phyloP scores from a whole-genome alignment of 352 stramenopile species.

The Phytopythium sindhum region DNA sequence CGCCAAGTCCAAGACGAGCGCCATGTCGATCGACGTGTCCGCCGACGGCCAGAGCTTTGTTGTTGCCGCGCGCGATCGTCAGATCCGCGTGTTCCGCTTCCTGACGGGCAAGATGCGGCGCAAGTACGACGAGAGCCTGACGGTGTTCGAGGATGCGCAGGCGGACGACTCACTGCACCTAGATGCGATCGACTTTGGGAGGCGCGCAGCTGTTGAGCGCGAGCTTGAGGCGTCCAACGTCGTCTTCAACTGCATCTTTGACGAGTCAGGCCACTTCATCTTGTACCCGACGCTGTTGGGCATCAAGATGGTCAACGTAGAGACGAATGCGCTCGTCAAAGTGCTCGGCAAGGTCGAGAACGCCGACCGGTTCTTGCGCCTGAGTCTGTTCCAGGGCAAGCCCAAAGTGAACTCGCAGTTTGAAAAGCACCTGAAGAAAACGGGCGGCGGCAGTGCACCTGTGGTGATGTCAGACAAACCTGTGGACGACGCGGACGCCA shows the following conservation, averaged over 20 bases:
- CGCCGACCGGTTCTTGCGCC: slow-evolving; percentile 92
- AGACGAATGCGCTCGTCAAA: slow-evolving; percentile 90
- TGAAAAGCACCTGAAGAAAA: slow-evolving; percentile 66
- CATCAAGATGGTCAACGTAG: slow-evolving; percentile 96
- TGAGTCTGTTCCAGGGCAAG: slow-evolving; percentile 94
- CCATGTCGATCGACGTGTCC: slow-evolving; percentile 75
- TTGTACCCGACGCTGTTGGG: slow-evolving; percentile 95
- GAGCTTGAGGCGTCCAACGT: slow-evolving; percentile 52
- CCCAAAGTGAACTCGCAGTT: slow-evolving; percentile 97
- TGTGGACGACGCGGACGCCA: slow-evolving; percentile 17
- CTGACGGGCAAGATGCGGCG: slow-evolving; percentile 83
- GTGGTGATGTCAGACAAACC: slow-evolving; percentile 61
- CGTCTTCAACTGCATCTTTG: slow-evolving; percentile 91
- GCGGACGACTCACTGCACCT: slow-evolving; percentile 70
- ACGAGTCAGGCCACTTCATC: slow-evolving; percentile 95
- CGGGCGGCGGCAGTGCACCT: slow-evolving; percentile 47
- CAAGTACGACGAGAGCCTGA: slow-evolving; percentile 88
- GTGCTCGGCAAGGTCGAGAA: slow-evolving; percentile 96
- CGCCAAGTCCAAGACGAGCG: slow-evolving; percentile 89
- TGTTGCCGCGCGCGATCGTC: slow-evolving; percentile 81
- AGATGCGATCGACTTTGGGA: slow-evolving; percentile 86
- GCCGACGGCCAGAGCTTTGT: slow-evolving; percentile 76
- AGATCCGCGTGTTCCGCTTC: slow-evolving; percentile 91
- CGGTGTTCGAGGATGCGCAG: slow-evolving; percentile 87
- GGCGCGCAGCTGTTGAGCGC: slow-evolving; percentile 81